Evolutionary conservation across 768 basidiomycete genomes (phyloP), one percentile per base, ranked within the genome.

Genomic region (Lentinus tigrinus): DNA sequence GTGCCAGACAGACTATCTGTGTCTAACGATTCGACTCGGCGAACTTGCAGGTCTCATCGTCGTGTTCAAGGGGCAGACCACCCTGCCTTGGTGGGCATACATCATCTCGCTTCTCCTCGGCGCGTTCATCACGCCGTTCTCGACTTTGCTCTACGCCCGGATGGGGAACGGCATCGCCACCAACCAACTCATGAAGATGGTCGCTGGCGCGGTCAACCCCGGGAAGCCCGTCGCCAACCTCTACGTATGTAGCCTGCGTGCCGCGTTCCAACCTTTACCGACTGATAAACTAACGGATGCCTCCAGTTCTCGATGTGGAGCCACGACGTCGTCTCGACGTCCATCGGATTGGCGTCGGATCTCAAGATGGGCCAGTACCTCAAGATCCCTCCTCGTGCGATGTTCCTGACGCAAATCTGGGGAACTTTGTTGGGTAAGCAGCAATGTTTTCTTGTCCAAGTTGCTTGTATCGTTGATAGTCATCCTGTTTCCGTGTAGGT

Each of bases 161-260:
- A 77, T 85, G 76, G 85, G 85, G 21, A 84, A 77, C 60, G 84
- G 83, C 17, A 73, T 87, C 44, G 79, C 78, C 3, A 86, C 85
- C 5, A 81, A 79, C 60, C 81, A 84, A 64, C 65, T 87, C 55
- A 83, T 85, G 80, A 84, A 84, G 70, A 85, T 87, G 84, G 78
- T 84, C 17, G 84, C 81, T 10, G 82, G 82, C 14, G 79, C 78
- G 2, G 71, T 85, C 9, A 82, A 83, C 64, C 83, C 85, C 7
- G 86, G 86, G 42, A 77, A 80, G 46, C 85, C 86, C 0, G 82
- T 87, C 4, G 86, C 85, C 1, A 89, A 88, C 67, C 81, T 88
- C 57, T 88, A 88, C 65, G 83, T 86, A 47, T 48, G 68, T 47
- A 24, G 37, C 5, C 7, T 21, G 2, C 38, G 0, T 7, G 14